Conservation (phyloP, 2,329 filamentous ascomycete species). For the Penicillium sp. region DNA sequence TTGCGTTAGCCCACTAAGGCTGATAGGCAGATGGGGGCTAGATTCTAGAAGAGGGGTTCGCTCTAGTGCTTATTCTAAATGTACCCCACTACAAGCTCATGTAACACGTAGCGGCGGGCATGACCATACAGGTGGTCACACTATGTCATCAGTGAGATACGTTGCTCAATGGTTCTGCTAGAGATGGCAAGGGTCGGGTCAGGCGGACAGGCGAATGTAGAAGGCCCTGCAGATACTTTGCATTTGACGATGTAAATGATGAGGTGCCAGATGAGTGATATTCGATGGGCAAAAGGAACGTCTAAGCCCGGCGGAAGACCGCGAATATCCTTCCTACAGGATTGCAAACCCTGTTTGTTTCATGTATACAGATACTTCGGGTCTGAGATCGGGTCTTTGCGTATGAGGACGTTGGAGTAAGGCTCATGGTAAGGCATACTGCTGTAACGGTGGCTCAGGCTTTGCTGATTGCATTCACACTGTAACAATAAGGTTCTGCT, state of each 20-base stretch:
- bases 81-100: background rate
- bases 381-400: background rate
- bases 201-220: background rate
- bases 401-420: background rate
- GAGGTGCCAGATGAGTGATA: background rate
- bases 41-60: constrained; percentile 11
- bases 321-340: constrained; percentile 2
- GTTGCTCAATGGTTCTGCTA: background rate
- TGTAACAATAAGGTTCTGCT: background rate
- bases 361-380: background rate
- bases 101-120: background rate
- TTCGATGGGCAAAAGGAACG: background rate
- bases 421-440: background rate
- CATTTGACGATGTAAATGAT: background rate
- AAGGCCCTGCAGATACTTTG: constrained; percentile 7
- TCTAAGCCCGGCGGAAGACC: constrained; percentile 3
- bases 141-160: background rate
- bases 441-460: background rate
- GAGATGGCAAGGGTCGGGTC: background rate
- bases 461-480: background rate
- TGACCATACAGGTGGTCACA: background rate
- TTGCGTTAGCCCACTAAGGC: constrained; percentile 10
- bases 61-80: constrained; percentile 17
- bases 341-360: constrained; percentile 4
- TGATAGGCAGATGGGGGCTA: constrained; percentile 13